phyloP scores from a whole-genome alignment of 164 flowering plant species.

The grape (Vitis vinifera) region ASM3070453v1 NC_081816.1:24676001-24676500 shows the following conservation, averaged over 20 bases:
- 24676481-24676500: constrained; percentile 53
- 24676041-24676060: not conserved
- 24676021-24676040: not conserved
- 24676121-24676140: not conserved
- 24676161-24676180: constrained; percentile 86
- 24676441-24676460: constrained; percentile 73
- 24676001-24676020: too few species aligned
- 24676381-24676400: constrained; percentile 60
- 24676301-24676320: not conserved
- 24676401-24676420: constrained; percentile 86
- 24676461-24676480: constrained; percentile 72
- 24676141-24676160: constrained; percentile 65
- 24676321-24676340: not conserved
- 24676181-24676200: constrained; percentile 74
- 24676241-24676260: not conserved
- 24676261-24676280: not conserved
- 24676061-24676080: not conserved
- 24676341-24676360: not conserved
- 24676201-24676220: constrained; percentile 43
- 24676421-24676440: constrained; percentile 88
- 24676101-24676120: not conserved
- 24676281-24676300: not conserved
- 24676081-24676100: not conserved
- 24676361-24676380: constrained; percentile 38
- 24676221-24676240: constrained; percentile 43